These are phyloP conservation scores for Penicillium hesseltinei DNA, from an alignment of 2,329 filamentous ascomycete genomes.

Conservation along the genomic window DNA sequence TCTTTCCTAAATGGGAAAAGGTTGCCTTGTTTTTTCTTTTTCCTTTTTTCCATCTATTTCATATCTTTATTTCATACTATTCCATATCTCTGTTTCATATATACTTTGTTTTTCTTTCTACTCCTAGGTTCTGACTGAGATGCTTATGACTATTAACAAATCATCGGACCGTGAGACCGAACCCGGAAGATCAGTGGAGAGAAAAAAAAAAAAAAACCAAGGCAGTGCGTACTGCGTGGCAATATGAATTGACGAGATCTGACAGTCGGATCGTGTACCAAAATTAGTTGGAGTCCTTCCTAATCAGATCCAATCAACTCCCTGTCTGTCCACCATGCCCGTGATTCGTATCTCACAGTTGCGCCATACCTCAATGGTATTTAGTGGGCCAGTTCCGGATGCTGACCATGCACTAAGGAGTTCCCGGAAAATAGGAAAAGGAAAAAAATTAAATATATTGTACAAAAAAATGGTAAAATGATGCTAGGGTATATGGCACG, in stretches of 20 bases:
- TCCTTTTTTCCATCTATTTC: neutral
- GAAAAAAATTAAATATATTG: neutral
- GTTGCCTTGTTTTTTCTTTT: neutral
- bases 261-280: conserved; percentile 20
- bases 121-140: conserved; percentile 1
- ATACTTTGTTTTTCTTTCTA: too few relatives aligned
- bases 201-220: neutral
- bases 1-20: conserved; percentile 3
- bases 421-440: neutral
- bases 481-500: neutral
- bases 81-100: neutral
- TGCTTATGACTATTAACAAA: neutral
- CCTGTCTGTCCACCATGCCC: neutral
- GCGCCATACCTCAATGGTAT: neutral
- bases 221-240: conserved; percentile 11
- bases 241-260: conserved; percentile 20
- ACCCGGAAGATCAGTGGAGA: conserved; percentile 4
- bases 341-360: neutral
- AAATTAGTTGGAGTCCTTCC: conserved; percentile 8
- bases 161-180: neutral
- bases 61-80: neutral
- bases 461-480: neutral
- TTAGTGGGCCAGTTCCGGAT: conserved; percentile 2
- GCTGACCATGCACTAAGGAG: neutral
- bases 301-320: conserved; percentile 15